phyloP scores from a whole-genome alignment of 345 rosid genomes.

The Brassica carinata region DNA sequence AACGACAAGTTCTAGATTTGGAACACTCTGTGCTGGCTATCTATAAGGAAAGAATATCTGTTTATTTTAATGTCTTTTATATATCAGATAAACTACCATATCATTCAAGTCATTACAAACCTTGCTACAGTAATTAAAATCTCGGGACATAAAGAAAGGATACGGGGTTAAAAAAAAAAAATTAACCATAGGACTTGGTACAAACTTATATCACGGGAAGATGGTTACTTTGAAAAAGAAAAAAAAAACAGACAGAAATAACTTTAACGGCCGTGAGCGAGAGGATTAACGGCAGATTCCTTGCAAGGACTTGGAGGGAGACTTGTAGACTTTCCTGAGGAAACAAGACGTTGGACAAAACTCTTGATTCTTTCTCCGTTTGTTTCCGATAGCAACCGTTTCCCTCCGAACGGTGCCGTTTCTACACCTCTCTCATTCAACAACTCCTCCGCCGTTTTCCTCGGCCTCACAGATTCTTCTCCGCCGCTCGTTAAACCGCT shows the following conservation, averaged over 20 bases:
- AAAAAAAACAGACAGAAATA: background rate
- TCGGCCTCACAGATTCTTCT: constrained; percentile 38
- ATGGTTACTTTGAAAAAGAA: background rate
- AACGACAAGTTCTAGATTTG: constrained; percentile 39
- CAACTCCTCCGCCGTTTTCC: constrained; percentile 51
- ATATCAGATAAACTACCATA: background rate
- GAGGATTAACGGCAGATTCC: constrained; percentile 67
- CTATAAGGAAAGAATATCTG: constrained; percentile 38
- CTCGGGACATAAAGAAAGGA: background rate
- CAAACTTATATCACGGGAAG: constrained; percentile 28
- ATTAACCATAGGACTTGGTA: constrained; percentile 32
- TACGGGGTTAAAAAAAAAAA: background rate
- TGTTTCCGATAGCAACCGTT: constrained; percentile 80
- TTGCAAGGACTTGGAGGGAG: constrained; percentile 88
- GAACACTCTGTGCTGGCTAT: constrained; percentile 42
- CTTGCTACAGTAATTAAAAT: background rate
- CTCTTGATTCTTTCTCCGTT: constrained; percentile 77
- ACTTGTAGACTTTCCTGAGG: constrained; percentile 61
- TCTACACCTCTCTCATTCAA: constrained; percentile 78
- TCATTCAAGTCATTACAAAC: background rate
- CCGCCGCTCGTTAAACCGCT: constrained; percentile 54
- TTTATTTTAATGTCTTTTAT: constrained; percentile 25
- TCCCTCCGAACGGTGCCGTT: constrained; percentile 89
- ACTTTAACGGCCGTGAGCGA: constrained; percentile 67
- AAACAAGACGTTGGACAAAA: constrained; percentile 82